Conservation (phyloP, 176 grass and related monocot genomes). For the maize (Zea mays) region Zm-B73-REFERENCE-NAM-5.0 NC_050097.1:88775001-88775500, state of each 20-base stretch:
- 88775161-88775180: conserved; percentile 30
- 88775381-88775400: conserved; percentile 33
- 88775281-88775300: not conserved
- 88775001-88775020: not conserved
- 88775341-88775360: conserved; percentile 36
- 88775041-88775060: conserved; percentile 22
- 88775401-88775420: conserved; percentile 38
- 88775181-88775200: conserved; percentile 24
- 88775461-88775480: conserved; percentile 35
- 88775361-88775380: conserved; percentile 38
- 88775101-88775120: conserved; percentile 13
- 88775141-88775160: conserved; percentile 29
- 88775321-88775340: conserved; percentile 36
- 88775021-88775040: conserved; percentile 1
- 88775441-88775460: conserved; percentile 39
- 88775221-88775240: conserved; percentile 28
- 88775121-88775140: conserved; percentile 23
- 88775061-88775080: conserved; percentile 30
- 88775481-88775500: conserved; percentile 49
- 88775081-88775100: conserved; percentile 34
- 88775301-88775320: not conserved
- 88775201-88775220: conserved; percentile 8
- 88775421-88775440: conserved; percentile 33
- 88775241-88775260: not conserved
- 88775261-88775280: conserved; percentile 24